Evolutionary conservation across 1,284 basidiomycete genomes (phyloP), one percentile per base, ranked within the genome.

Genomic region (Tranzscheliella williamsii): DNA sequence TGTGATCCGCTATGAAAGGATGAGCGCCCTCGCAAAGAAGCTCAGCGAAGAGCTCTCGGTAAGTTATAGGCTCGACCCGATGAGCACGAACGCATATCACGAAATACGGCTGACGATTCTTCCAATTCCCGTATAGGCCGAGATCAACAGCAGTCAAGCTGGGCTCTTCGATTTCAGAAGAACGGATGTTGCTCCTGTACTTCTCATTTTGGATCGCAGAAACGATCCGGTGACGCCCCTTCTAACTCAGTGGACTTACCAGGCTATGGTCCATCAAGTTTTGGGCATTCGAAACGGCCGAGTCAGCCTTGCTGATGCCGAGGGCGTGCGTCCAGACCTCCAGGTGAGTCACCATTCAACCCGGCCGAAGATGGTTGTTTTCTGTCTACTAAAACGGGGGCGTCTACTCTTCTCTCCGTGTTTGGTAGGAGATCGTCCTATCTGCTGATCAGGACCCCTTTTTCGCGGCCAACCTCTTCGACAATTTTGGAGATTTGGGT

Each of bases 231-330:
- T 98, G 13, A 98, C 95, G 0, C 95, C 95, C 4, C 80, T 99
- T n/a, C 82, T 99, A 22, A 90, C 90, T 1, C 95, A 96, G 78
- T 98, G 95, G 95, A 98, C 95, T 12, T 98, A 98, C 79, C 94
- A 98, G 78, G 95, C 95, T 1, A 97, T 98, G 94, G 94, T 97
- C 0, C 95, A 99, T 73, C 95, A 98, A 78, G 81, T 96, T 11
- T 80, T 98, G 9, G 90, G 90, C 0, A 95, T 98, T 51, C 87
- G 89, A 65, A 97, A 97, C 75, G 94, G 93, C 15, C 84, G 95
- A 37, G 92, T 98, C 5, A 87, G 89, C 73, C 80, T 94, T 31
- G 85, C 84, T 45, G 82, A 86, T 51, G 89, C 92, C n/a, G 89
- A 90, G 15, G 92, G 91, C 66, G 87, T 94, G 46, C 81, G 84